A percentile compares a stretch with the other conserved stretches of the same genome.
Conservation (phyloP, 495 filamentous ascomycete genomes). For the Aspergillus carlsbadensis region DNA sequence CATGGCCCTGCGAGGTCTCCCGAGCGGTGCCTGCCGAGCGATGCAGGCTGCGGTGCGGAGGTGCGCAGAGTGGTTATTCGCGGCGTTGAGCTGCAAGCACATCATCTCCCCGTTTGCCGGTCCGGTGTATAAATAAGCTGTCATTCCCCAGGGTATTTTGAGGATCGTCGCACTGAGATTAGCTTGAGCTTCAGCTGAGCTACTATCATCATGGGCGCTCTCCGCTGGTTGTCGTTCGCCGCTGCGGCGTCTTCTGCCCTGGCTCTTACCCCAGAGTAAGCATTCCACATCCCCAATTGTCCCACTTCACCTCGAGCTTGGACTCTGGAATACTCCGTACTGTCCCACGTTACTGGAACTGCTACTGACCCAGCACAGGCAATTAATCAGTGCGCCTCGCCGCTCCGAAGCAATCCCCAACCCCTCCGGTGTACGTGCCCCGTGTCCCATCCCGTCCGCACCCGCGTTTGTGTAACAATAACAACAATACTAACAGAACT, state of each 20-base stretch:
- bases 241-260: slow-evolving; percentile 19
- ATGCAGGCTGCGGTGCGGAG: neutral
- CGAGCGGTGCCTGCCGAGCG: neutral
- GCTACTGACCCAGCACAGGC: slow-evolving; percentile 16
- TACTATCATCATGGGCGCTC: slow-evolving; percentile 14
- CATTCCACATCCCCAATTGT: neutral
- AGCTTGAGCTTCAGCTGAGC: too few species aligned
- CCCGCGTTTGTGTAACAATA: neutral
- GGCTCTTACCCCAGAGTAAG: slow-evolving; percentile 25
- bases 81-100: neutral
- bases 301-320: neutral
- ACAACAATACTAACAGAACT: slow-evolving; percentile 4
- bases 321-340: too few species aligned
- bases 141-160: neutral
- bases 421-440: slow-evolving; percentile 32
- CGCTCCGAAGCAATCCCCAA: slow-evolving; percentile 37
- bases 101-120: neutral
- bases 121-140: neutral
- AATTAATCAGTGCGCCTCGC: slow-evolving; percentile 36
- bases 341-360: too few species aligned
- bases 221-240: slow-evolving; percentile 19
- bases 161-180: neutral
- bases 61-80: neutral
- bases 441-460: too few species aligned
- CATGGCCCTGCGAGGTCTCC: neutral